Evolutionary conservation across 139 green algal species (phyloP), one percentile per base, ranked within the genome.

Genomic region (Haematococcus lacustris): DNA sequence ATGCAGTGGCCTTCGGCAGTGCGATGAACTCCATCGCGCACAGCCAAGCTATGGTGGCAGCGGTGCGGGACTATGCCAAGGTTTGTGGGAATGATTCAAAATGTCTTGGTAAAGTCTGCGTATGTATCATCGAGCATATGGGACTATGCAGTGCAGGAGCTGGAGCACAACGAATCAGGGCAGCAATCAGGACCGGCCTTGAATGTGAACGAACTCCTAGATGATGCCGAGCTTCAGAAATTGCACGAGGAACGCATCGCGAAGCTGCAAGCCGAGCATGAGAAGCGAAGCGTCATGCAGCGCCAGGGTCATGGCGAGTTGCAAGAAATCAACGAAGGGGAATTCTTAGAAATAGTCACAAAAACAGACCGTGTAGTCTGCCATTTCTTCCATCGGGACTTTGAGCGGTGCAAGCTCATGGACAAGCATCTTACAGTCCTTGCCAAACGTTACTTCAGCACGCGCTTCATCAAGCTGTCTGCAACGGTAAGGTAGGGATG

Each of bases 381-480:
- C 41, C 94, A 98, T 78, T 98, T 98, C 69, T 98, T 90, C 79
- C 94, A 98, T 76, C 71, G 78, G n/a, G 92, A 96, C 62, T 98
- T 98, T 88, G 87, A 96, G 76, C 85, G 93, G 17, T 98, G 94
- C 86, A 96, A 95, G 83, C 91, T 98, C 65, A 87, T 98, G 76
- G 89, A 98, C 86, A 94, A 95, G 83, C 94, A 98, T 80, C 61
- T 98, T 17, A 37, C 65, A 3, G 66, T 76, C 13, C 76, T 98
- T 26, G 78, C 79, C 2, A 73, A 71, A 37, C 89, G 91, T 41
- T 90, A 97, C 76, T 93, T 97, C 81, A 84, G 86, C 37, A 97
- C 93, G 2, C 83, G 89, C 7, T 98, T 98, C 82, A 90, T 97
- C 73, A 97, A 96, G 78, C 47, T 97, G 1, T 86, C 75, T 30